phyloP scores from a whole-genome alignment of 1,284 basidiomycete species.

The Apiotrichum laibachii region DNA sequence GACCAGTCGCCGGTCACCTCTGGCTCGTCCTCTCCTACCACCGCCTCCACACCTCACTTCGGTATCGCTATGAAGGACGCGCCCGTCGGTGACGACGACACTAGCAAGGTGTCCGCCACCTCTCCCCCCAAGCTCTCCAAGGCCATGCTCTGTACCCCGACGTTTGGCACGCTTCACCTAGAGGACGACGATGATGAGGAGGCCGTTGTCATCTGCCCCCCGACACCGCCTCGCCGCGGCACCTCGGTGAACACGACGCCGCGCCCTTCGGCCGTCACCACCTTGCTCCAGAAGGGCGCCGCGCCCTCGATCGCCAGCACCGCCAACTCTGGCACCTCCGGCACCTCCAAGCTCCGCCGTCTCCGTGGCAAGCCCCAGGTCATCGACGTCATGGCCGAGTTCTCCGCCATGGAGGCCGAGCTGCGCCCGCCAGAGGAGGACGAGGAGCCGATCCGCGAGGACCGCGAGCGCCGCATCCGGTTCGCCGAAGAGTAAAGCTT shows the following conservation, averaged over 20 bases:
- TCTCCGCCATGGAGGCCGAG: slow-evolving; percentile 27
- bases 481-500: slow-evolving; percentile 23
- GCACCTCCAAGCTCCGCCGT: slow-evolving; percentile 13
- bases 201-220: background rate
- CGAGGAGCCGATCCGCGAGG: slow-evolving; percentile 35
- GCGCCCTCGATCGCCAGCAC: slow-evolving; percentile 3
- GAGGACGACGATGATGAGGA: background rate
- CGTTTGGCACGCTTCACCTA: background rate
- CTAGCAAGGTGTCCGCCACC: background rate
- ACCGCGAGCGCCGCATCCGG: slow-evolving; percentile 36
- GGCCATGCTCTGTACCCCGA: background rate
- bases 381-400: slow-evolving; percentile 33
- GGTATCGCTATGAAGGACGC: background rate
- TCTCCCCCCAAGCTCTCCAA: background rate
- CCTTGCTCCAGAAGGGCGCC: background rate
- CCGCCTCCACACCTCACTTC: background rate
- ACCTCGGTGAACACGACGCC: background rate
- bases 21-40: background rate
- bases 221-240: background rate
- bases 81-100: background rate
- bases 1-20: background rate
- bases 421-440: slow-evolving; percentile 17
- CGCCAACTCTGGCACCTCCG: background rate
- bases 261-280: background rate
- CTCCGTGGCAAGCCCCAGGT: slow-evolving; percentile 22